Base-by-base conservation (phyloP, 345 rosid species). In the Gossypioides kirkii region DNA sequence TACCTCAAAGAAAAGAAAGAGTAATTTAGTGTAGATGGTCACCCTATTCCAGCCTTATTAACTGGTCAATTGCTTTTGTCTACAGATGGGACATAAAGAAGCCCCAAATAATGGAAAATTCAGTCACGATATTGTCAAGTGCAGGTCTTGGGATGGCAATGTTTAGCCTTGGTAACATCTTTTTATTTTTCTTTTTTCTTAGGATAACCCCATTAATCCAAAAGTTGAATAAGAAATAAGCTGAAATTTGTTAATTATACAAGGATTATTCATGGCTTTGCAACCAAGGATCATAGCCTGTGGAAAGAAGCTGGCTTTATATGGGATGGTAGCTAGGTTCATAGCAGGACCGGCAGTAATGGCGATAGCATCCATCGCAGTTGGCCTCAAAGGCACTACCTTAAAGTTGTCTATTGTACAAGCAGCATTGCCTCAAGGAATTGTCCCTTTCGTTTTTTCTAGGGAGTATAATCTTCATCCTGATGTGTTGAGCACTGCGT, bases 71-170 rank as follows among this genome's bases (percentile, higher is more conserved):
- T 47, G 16, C 22, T 16, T 47, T 43, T 42, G 14, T 58, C 26
- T 38, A 36, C 36, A 79, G 82, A 61, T 79, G 73, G 74, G 52
- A 65, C 25, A 43, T 79, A 43, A 17, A 10, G 43, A 75, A 46
- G 71, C 82, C 82, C 26, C 41, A 72, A 10, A 66, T 79, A 26
- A 70, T 79, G 54, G 75, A 72, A 54, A 49, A 74, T 20, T 79
- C 82, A 8, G 71, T 79, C 9, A 54, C 82, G 7, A 79, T 79
- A 61, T 22, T 79, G 69, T 75, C 82, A 10, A 60, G 77, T 26
- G 76, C 82, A 3, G 82, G 82, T 28, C 79, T 79, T 36, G 82
- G 82, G 26, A 75, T 79, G 79, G 82, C 82, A 6, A 79, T 79
- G 82, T 79, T 79, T 63, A 79, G 82, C 60, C 74, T 79, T 12